phyloP scores from a whole-genome alignment of 306 rosid genomes.

The Sphenostylis stenocarpa region DNA sequence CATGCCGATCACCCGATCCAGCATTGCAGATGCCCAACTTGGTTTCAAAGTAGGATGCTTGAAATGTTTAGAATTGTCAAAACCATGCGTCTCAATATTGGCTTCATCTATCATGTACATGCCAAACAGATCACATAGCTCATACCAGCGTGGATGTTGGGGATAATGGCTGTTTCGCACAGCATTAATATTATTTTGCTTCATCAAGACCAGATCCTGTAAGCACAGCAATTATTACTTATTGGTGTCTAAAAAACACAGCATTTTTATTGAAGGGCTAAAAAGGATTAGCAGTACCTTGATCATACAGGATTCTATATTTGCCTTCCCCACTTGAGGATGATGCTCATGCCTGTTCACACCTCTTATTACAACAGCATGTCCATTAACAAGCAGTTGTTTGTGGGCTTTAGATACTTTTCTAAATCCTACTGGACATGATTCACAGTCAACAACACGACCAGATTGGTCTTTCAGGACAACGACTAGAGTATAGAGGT shows the following conservation, averaged over 20 bases:
- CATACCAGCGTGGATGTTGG: conserved; percentile 97
- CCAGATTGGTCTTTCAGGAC: conserved; percentile 76
- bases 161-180: conserved; percentile 99
- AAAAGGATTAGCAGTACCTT: conserved; percentile 51
- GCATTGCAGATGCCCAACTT: conserved; percentile 88
- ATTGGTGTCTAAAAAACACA: conserved; percentile 18
- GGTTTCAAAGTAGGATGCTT: conserved; percentile 93
- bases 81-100: conserved; percentile 92
- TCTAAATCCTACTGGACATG: conserved; percentile 78
- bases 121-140: conserved; percentile 91
- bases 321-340: conserved; percentile 93
- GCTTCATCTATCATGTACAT: conserved; percentile 99
- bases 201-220: conserved; percentile 92
- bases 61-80: conserved; percentile 63
- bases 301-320: conserved; percentile 92
- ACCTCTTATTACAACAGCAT: conserved; percentile 78
- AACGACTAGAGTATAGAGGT: conserved; percentile 78
- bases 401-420: conserved; percentile 77
- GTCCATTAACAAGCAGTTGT: conserved; percentile 90
- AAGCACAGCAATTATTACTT: conserved; percentile 20
- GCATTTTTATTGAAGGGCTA: background rate
- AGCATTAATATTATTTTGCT: conserved; percentile 87
- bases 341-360: conserved; percentile 98
- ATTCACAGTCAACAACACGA: conserved; percentile 74
- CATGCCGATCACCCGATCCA: conserved; percentile 97